Evolutionary conservation across 129 eudicot species (phyloP).

Genomic region (Escallonia rubra): DNA sequence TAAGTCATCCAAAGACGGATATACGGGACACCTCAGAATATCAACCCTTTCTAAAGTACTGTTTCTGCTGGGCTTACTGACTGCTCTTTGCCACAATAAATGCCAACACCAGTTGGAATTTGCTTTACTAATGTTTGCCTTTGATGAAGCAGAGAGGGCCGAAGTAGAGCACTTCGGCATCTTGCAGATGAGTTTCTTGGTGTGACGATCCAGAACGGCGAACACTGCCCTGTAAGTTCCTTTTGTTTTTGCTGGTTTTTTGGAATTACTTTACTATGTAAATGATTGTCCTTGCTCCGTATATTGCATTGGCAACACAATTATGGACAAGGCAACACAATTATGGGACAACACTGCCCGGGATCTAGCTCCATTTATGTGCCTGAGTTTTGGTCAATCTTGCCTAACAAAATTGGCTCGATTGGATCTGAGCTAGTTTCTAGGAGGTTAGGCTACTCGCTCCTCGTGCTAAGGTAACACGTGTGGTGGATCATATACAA

Average conservation of each 20-base stretch:
- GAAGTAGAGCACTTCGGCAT: constrained; percentile 77
- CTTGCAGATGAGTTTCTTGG: constrained; percentile 76
- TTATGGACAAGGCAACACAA: neutral
- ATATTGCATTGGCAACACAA: no score
- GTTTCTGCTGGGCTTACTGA: constrained; percentile 5
- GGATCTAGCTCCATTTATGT: no score
- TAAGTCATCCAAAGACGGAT: constrained; percentile 87
- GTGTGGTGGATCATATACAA: no score
- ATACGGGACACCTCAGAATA: constrained; percentile 89
- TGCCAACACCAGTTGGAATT: neutral
- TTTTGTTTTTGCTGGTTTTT: constrained; percentile 1
- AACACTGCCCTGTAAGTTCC: constrained; percentile 95
- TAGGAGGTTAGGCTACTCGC: no score
- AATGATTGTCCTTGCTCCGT: no score
- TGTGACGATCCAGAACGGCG: constrained; percentile 89
- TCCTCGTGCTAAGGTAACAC: no score
- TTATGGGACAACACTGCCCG: neutral
- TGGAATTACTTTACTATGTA: no score
- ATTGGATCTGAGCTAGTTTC: no score
- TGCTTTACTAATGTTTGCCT: neutral
- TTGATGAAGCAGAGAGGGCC: constrained; percentile 63
- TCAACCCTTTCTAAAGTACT: constrained; percentile 77
- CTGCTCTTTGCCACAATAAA: neutral
- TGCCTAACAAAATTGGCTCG: no score
- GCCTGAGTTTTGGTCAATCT: no score